Evolutionary conservation across 2,329 filamentous ascomycete genomes (phyloP).

Genomic region (Cercospora sp.): DNA sequence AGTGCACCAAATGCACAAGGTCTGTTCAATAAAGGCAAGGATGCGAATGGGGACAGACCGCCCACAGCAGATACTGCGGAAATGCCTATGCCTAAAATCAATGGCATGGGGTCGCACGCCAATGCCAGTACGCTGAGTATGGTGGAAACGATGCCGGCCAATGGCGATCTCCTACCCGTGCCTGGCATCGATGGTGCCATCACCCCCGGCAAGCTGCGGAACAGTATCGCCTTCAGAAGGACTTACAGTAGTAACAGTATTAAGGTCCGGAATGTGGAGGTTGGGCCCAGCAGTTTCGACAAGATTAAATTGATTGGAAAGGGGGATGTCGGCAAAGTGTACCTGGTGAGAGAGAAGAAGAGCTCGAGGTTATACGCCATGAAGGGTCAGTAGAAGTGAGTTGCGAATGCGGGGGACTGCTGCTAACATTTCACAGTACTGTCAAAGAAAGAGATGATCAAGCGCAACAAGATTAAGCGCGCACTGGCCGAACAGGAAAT

Average conservation of each 20-base stretch:
- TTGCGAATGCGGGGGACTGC: background rate
- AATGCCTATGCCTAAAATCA: slow-evolving; percentile 57
- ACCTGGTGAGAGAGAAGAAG: slow-evolving; percentile 97
- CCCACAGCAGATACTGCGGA: slow-evolving; percentile 68
- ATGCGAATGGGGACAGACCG: slow-evolving; percentile 49
- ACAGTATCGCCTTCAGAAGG: slow-evolving; percentile 75
- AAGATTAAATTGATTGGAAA: slow-evolving; percentile 99
- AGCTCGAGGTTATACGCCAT: slow-evolving; percentile 93
- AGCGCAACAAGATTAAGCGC: slow-evolving; percentile 99
- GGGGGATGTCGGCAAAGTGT: slow-evolving; percentile 97
- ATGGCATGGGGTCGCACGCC: slow-evolving; percentile 50
- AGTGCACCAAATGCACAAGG: slow-evolving; percentile 97
- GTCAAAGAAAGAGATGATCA: slow-evolving; percentile 99
- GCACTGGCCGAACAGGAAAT: slow-evolving; percentile 98
- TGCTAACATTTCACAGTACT: slow-evolving; percentile 62
- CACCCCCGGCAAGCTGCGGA: slow-evolving; percentile 64
- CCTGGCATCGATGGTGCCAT: slow-evolving; percentile 60
- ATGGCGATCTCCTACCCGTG: slow-evolving; percentile 40
- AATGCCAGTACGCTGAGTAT: slow-evolving; percentile 53
- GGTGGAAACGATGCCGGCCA: slow-evolving; percentile 49
- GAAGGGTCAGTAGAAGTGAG: slow-evolving; percentile 70
- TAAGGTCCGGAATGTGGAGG: slow-evolving; percentile 96
- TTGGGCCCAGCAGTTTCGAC: slow-evolving; percentile 92
- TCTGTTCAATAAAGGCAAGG: slow-evolving; percentile 61
- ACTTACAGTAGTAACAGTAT: slow-evolving; percentile 99